Evolutionary conservation across 345 rosid species (phyloP), one percentile per base, ranked within the genome.

Genomic region (Camelina sativa): DNA sequence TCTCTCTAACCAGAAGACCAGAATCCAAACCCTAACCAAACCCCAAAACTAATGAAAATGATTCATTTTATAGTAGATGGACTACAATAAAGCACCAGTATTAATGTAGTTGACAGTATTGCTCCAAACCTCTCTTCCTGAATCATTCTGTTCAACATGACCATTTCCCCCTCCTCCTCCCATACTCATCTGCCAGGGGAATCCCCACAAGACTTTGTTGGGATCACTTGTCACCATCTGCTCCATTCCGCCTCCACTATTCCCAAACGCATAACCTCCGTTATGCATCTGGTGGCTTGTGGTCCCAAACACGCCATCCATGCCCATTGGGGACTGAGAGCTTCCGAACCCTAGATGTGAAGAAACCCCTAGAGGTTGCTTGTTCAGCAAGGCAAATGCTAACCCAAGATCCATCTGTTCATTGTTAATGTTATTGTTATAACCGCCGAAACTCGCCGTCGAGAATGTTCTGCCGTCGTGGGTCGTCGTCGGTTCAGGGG

Each of bases 351-450:
- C 97, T 79, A 87, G 37, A 16, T 82, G 85, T 43, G 73, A 69
- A 67, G 71, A 52, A 67, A 23, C 16, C 55, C 80, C 85, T 63
- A 68, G 17, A 8, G 81, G 28, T 68, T 88, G 92, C 62, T 82
- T 89, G 44, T 89, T 90, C 38, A 89, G 84, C 75, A 89, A 75
- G 67, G 91, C 86, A 80, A 89, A 89, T 9, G 92, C 95, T 67
- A 91, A 85, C 8, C 83, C 68, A 50, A 91, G 84, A 63, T 91
- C 95, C 78, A 79, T 85, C n/a, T 86, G 77, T 50, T 87, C 91
- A 58, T 89, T 67, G 54, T 53, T 52, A 19, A 71, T 23, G 51
- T 15, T 35, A 8, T 16, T 56, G 34, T 17, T 76, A 13, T 76
- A 69, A 1, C 64, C 70, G 3, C 68, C 55, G 9, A 41, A 87